phyloP scores from a whole-genome alignment of 2,329 filamentous ascomycete species.

The Nectriaceae sp. region DNA sequence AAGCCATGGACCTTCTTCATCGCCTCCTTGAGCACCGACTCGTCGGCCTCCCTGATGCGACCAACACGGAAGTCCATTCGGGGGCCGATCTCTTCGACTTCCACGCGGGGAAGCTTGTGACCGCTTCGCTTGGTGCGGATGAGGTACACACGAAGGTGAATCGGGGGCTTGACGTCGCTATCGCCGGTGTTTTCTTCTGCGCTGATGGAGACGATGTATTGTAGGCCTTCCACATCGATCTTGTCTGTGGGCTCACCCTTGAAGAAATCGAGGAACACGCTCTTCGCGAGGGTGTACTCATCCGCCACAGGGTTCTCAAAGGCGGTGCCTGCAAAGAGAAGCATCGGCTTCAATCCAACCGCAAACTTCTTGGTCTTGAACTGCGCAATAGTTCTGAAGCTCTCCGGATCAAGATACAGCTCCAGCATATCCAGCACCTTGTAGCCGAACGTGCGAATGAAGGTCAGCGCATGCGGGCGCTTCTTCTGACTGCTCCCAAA shows the following conservation, averaged over 20 bases:
- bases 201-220: constrained; percentile 82
- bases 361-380: constrained; percentile 78
- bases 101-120: constrained; percentile 84
- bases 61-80: constrained; percentile 90
- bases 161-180: constrained; percentile 52
- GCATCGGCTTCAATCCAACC: constrained; percentile 83
- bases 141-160: constrained; percentile 78
- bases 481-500: constrained; percentile 91
- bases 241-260: constrained; percentile 72
- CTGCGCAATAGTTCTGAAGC: constrained; percentile 68
- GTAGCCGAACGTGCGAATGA: constrained; percentile 80
- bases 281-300: constrained; percentile 84
- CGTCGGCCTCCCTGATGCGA: constrained; percentile 76
- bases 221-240: constrained; percentile 92
- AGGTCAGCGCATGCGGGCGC: constrained; percentile 85
- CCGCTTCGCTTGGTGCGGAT: constrained; percentile 85
- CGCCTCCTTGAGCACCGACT: constrained; percentile 81
- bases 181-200: constrained; percentile 63
- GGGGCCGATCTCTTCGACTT: constrained; percentile 94
- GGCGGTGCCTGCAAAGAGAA: constrained; percentile 85
- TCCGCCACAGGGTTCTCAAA: constrained; percentile 82
- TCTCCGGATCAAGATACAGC: constrained; percentile 75
- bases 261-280: constrained; percentile 88
- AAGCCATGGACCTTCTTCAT: constrained; percentile 79
- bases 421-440: constrained; percentile 96